Evolutionary conservation across 495 filamentous ascomycete species (phyloP), one percentile per base, ranked within the genome.

Genomic region (Diplogelasinospora grovesii): DNA sequence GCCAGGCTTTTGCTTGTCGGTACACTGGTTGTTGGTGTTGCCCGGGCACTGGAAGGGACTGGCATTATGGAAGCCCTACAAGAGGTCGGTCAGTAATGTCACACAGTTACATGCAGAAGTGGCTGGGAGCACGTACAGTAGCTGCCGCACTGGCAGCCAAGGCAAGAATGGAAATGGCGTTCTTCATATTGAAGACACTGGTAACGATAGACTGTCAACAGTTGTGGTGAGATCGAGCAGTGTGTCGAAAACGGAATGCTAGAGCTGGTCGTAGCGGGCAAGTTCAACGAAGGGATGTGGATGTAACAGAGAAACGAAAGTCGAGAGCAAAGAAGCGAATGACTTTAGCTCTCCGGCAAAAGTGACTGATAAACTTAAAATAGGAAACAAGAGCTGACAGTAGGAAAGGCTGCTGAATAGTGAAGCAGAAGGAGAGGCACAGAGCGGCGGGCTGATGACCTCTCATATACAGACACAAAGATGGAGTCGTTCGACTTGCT

Each of bases 1-100:
- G 25, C 89, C 88, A 14, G 50, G 48, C 18, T 68, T 58, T 61
- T 89, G 83, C 39, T 80, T 50, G 11, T 73, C 57, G 34, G 71
- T 79, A 69, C 88, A 94, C 36, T 80, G 61, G 65, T 93, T 90
- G 66, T 86, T 64, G 53, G 77, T 82, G 69, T 85, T 88, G 35
- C 64, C 64, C 6, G 87, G 86, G 66, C 70, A 82, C 33, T 67
- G 65, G 66, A 79, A 94, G 34, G 71, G 60, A 26, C 70, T 57
- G 37, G 78, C 71, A 42, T 73, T 66, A 53, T 64, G 61, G 75
- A 84, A 89, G 56, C 60, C 58, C 57, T 60, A 30, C 20, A 22
- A n/a, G n/a, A n/a, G n/a, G n/a, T n/a, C n/a, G n/a, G n/a, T n/a
- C n/a, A n/a, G n/a, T n/a, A n/a, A n/a, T n/a, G n/a, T n/a, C n/a